A percentile compares a stretch with the other conserved stretches of the same genome.
Evolutionary conservation across 1,139 yeast genomes (phyloP).

Genomic region (Pichia sp.): DNA sequence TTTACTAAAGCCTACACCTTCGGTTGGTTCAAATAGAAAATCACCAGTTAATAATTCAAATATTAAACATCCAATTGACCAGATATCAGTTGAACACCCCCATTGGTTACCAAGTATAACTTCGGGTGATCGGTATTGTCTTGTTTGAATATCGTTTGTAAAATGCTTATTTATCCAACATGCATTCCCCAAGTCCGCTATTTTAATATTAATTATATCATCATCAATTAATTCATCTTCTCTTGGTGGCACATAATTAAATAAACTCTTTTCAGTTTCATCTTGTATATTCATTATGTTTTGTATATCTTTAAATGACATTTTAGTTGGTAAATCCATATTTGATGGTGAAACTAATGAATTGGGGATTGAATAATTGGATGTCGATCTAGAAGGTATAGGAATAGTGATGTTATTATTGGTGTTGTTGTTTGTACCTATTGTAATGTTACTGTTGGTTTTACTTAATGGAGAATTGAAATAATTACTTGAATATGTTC

Average conservation of each 20-base stretch:
- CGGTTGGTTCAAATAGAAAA: slow-evolving; percentile 74
- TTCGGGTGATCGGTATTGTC: slow-evolving; percentile 84
- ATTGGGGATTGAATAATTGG: slow-evolving; percentile 8
- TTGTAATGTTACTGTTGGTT: not conserved
- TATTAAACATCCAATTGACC: slow-evolving; percentile 78
- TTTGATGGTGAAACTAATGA: slow-evolving; percentile 12
- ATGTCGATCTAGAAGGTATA: slow-evolving; percentile 12
- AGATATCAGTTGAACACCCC: slow-evolving; percentile 81
- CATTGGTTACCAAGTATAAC: slow-evolving; percentile 60
- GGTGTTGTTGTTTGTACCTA: not conserved
- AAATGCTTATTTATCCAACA: slow-evolving; percentile 69
- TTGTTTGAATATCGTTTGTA: slow-evolving; percentile 78
- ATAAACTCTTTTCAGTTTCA: slow-evolving; percentile 20
- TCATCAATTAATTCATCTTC: slow-evolving; percentile 32
- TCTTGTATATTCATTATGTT: slow-evolving; percentile 20
- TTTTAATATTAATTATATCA: slow-evolving; percentile 47
- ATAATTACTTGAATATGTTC: slow-evolving; percentile 27
- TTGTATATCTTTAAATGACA: slow-evolving; percentile 25
- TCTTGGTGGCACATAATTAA: slow-evolving; percentile 27
- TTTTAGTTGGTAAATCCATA: slow-evolving; percentile 12
- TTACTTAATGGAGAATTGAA: slow-evolving; percentile 22
- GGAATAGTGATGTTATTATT: slow-evolving; percentile 2
- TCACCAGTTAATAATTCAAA: slow-evolving; percentile 83
- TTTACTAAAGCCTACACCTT: slow-evolving; percentile 55
- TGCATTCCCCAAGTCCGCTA: slow-evolving; percentile 85